A percentile compares a stretch with the other conserved stretches of the same genome.
phyloP scores from a whole-genome alignment of 2,329 filamentous ascomycete species.

The Colletotrichum aenigma region DNA sequence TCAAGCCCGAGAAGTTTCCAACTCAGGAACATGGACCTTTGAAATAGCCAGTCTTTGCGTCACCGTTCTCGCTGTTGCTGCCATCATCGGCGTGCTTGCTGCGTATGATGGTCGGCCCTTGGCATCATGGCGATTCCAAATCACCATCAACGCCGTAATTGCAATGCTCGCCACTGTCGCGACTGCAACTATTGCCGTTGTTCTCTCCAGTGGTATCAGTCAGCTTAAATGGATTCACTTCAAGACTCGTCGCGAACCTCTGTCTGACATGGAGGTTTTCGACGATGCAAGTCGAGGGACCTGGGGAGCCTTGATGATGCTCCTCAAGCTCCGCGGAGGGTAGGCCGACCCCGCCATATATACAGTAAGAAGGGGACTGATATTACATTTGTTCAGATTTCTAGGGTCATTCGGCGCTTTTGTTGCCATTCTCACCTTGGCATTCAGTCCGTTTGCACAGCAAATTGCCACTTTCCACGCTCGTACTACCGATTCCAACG shows the following conservation, averaged over 20 bases:
- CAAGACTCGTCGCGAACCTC: constrained; percentile 28
- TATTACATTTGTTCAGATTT: constrained; percentile 10
- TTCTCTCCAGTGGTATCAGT: constrained; percentile 32
- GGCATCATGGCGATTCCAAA: constrained; percentile 32
- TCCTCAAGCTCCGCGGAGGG: constrained; percentile 30
- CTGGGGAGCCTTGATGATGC: constrained; percentile 30
- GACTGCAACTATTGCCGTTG: constrained; percentile 30
- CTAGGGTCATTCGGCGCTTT: constrained; percentile 32
- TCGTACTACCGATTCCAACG: constrained; percentile 13
- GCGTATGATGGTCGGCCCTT: constrained; percentile 30
- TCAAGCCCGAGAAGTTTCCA: constrained; percentile 13
- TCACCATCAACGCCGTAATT: constrained; percentile 36
- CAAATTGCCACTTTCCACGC: constrained; percentile 33
- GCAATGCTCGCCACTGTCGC: constrained; percentile 32
- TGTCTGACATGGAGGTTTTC: constrained; percentile 35
- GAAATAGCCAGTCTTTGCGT: constrained; percentile 29
- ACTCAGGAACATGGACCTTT: constrained; percentile 28
- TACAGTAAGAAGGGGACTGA: neutral
- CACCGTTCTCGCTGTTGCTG: constrained; percentile 28
- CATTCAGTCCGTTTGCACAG: constrained; percentile 34
- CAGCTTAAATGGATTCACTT: constrained; percentile 38
- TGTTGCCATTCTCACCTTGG: constrained; percentile 29
- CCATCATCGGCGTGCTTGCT: constrained; percentile 32
- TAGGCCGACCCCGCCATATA: constrained; percentile 7
- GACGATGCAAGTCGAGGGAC: constrained; percentile 36